A percentile compares a stretch with the other conserved stretches of the same genome.
Evolutionary conservation across 2,329 filamentous ascomycete genomes (phyloP).

Genomic region (Microdochium paspali): DNA sequence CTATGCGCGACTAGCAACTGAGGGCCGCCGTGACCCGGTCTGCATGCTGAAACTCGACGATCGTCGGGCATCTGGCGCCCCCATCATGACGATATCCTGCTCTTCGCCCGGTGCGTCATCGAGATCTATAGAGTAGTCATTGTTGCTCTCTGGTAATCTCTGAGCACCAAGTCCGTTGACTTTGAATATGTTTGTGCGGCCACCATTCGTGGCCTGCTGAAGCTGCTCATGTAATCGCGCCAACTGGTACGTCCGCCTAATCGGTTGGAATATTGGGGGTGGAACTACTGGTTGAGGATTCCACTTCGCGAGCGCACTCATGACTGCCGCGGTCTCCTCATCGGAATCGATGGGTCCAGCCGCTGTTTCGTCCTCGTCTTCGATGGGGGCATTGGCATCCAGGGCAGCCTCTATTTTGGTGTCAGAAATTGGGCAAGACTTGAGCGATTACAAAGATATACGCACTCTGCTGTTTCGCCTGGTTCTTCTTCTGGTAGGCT

Average conservation of each 20-base stretch:
- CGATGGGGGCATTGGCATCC: conserved; percentile 83
- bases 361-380: conserved; percentile 75
- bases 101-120: conserved; percentile 52
- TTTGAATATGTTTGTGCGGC: conserved; percentile 55
- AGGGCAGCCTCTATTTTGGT: conserved; percentile 79
- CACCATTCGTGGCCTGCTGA: conserved; percentile 56
- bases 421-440: conserved; percentile 10
- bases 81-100: conserved; percentile 31
- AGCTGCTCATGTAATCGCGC: conserved; percentile 56
- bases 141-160: conserved; percentile 40
- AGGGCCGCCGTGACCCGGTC: conserved; percentile 32
- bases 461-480: conserved; percentile 93
- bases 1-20: conserved; percentile 37
- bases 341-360: conserved; percentile 83
- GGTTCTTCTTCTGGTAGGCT: conserved; percentile 94
- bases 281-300: conserved; percentile 70
- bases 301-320: conserved; percentile 69
- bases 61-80: conserved; percentile 24
- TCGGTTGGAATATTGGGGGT: conserved; percentile 51
- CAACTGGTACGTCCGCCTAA: conserved; percentile 54
- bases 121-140: conserved; percentile 27
- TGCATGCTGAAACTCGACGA: conserved; percentile 37
- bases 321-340: conserved; percentile 84
- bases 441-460: conserved; percentile 9
- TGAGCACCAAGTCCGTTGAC: conserved; percentile 48